Evolutionary conservation across 495 filamentous ascomycete genomes (phyloP), one percentile per base, ranked within the genome.

Genomic region (Trichoderma orchidacearum): DNA sequence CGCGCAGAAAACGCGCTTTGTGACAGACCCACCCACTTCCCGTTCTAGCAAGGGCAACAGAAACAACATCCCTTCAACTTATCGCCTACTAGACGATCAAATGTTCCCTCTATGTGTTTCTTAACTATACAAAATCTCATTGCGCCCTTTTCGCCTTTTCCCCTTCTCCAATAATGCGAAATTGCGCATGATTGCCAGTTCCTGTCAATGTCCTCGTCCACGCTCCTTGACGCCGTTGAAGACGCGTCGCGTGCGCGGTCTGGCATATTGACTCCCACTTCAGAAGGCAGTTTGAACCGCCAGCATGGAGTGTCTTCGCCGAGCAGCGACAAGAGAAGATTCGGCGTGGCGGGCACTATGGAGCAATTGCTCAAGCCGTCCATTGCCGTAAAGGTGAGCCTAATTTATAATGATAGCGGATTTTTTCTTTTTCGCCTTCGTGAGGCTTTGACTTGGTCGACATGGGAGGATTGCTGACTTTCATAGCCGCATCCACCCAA

Each of bases 401-500:
- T 25, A 32, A 57, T 51, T 29, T 17, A 15, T n/a, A n/a, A n/a
- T n/a, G n/a, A n/a, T n/a, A n/a, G n/a, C n/a, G n/a, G n/a, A n/a
- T n/a, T n/a, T n/a, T n/a, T n/a, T n/a, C n/a, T n/a, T n/a, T n/a
- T n/a, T n/a, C n/a, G n/a, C n/a, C n/a, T n/a, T n/a, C n/a, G n/a
- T n/a, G n/a, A n/a, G 32, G 8, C n/a, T n/a, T 8, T 35, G n/a
- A 35, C 8, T 8, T 12, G 28, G 13, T 28, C 13, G 3, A 17
- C 21, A 8, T 7, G 6, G 5, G 15, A 57, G 21, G 30, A 64
- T 68, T 56, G 70, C 55, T 13, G 29, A 52, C 55, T 60, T 32
- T 28, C 38, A 6, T 31, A 86, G 85, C 76, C 81, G 38, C 77
- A 83, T 59, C 78, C 81, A 25, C 72, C 77, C 17, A 79, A 73